Evolutionary conservation across 306 rosid genomes (phyloP).

Genomic region (Prunus davidiana): DNA sequence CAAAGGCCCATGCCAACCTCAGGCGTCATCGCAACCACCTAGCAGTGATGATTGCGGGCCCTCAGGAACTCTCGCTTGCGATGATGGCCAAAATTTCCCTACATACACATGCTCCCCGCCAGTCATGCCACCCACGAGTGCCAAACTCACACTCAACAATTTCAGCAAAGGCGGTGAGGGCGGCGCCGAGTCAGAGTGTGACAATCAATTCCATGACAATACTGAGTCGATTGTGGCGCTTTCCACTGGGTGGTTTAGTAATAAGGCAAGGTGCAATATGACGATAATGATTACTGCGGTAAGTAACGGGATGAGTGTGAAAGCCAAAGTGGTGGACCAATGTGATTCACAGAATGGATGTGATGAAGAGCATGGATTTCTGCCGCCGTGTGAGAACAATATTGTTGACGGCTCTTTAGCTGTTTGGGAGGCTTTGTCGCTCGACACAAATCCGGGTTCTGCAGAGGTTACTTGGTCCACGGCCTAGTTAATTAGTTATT

Average conservation of each 20-base stretch:
- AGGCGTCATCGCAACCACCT: too few species aligned
- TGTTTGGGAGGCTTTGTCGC: conserved; percentile 34
- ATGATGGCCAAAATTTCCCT: not conserved
- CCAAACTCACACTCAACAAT: conserved; percentile 30
- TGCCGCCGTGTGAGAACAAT: conserved; percentile 30
- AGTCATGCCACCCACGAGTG: conserved; percentile 20
- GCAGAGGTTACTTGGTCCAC: too few species aligned
- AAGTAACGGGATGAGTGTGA: conserved; percentile 8
- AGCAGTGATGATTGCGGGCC: not conserved
- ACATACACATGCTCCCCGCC: conserved; percentile 21
- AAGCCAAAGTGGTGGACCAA: conserved; percentile 49
- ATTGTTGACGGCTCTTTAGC: conserved; percentile 40
- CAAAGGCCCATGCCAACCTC: too few species aligned
- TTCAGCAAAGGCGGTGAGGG: conserved; percentile 36
- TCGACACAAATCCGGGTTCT: not conserved
- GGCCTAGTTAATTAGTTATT: not conserved
- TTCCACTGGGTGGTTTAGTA: conserved; percentile 50
- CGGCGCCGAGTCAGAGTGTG: conserved; percentile 28
- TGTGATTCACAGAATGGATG: conserved; percentile 45
- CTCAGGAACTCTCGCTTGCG: conserved; percentile 9
- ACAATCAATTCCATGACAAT: conserved; percentile 19
- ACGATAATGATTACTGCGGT: conserved; percentile 21
- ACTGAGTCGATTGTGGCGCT: conserved; percentile 33
- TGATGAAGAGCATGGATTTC: conserved; percentile 30
- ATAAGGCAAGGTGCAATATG: conserved; percentile 3